Evolutionary conservation across 225 moss, liverwort and hornwort genomes (phyloP), one percentile per base, ranked within the genome.

Genomic region (Sphagnum tenellum): DNA sequence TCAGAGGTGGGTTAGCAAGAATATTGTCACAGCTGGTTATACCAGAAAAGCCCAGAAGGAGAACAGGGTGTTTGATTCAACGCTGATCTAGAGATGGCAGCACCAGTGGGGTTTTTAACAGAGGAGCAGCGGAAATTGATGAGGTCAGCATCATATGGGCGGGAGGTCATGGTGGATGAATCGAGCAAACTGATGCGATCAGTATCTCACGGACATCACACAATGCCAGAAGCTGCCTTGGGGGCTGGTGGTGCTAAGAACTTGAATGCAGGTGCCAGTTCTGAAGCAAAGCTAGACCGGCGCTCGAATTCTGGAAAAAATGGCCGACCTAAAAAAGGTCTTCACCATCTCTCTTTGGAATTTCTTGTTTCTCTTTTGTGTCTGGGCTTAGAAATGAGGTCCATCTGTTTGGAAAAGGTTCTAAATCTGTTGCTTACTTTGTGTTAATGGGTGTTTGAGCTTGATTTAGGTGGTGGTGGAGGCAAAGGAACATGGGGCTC

Each of bases 401-500:
- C 29, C 29, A 29, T 29, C 29, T 29, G 29, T 29, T 29, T 29
- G 0, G 29, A 29, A 29, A 29, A 29, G 29, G 29, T 29, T 45
- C 12, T 49, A 29, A 7, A 3, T 45, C 45, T 54, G 7, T 55
- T 7, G 9, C 65, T 52, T 48, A n/a, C 10, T 49, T 12, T 52
- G 49, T 49, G 44, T 44, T 4, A 11, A 48, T 29, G n/a, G n/a
- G 11, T 49, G 46, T 14, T 60, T 55, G 46, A 5, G 2, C 5
- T 44, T 58, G 10, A 44, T 47, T 47, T 79, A 84, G 84, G 73
- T 76, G 96, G 96, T 48, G 88, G 92, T 47, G 96, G 96, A 57
- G 96, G 96, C 45, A 96, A 96, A 74, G 92, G 92, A 45, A 96
- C 92, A 9, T 96, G 96, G 96, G 96, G 96, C 10, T 76, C 66